phyloP scores from a whole-genome alignment of 192 early-diverging fungal species.

The Coemansia asiatica region DNA sequence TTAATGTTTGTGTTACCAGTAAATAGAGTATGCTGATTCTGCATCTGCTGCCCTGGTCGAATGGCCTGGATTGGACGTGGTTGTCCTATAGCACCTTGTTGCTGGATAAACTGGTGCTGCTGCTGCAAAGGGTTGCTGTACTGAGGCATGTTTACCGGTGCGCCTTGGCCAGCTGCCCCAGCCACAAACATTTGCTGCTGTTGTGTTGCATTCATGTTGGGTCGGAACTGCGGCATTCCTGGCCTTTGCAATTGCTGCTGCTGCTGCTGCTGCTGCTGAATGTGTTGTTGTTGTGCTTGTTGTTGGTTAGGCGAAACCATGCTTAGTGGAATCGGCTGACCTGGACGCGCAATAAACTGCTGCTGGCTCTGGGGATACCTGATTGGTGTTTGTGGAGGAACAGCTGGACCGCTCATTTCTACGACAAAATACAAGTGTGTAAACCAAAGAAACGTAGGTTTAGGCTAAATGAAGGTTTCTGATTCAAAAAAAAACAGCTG shows the following conservation, averaged over 20 bases:
- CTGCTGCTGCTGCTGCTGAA: slow-evolving; percentile 21
- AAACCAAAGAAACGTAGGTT: neutral
- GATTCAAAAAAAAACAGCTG: too few relatives aligned
- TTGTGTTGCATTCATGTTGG: slow-evolving; percentile 15
- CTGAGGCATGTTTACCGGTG: slow-evolving; percentile 7
- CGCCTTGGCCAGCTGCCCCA: neutral
- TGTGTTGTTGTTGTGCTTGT: slow-evolving; percentile 1
- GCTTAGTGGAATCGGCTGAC: slow-evolving; percentile 12
- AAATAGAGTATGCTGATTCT: slow-evolving; percentile 19
- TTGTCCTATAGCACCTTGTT: neutral
- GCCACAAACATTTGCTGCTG: slow-evolving; percentile 22
- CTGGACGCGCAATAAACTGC: slow-evolving; percentile 32
- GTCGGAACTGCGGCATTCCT: slow-evolving; percentile 31
- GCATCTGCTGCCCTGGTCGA: slow-evolving; percentile 24
- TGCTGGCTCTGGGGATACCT: slow-evolving; percentile 32
- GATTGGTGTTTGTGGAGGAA: slow-evolving; percentile 34
- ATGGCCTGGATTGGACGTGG: neutral
- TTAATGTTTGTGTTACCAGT: slow-evolving; percentile 28
- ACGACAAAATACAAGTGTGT: neutral
- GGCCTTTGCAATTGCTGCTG: slow-evolving; percentile 32
- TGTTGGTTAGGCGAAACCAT: neutral
- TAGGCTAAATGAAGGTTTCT: neutral
- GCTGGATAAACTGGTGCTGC: slow-evolving; percentile 16
- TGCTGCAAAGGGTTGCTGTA: slow-evolving; percentile 26
- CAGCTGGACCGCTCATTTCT: slow-evolving; percentile 32